A percentile compares a stretch with the other conserved stretches of the same genome.
These are phyloP conservation scores for Dacryopinax spathularia DNA, from an alignment of 768 basidiomycete genomes.

Conservation along the genomic window DNA sequence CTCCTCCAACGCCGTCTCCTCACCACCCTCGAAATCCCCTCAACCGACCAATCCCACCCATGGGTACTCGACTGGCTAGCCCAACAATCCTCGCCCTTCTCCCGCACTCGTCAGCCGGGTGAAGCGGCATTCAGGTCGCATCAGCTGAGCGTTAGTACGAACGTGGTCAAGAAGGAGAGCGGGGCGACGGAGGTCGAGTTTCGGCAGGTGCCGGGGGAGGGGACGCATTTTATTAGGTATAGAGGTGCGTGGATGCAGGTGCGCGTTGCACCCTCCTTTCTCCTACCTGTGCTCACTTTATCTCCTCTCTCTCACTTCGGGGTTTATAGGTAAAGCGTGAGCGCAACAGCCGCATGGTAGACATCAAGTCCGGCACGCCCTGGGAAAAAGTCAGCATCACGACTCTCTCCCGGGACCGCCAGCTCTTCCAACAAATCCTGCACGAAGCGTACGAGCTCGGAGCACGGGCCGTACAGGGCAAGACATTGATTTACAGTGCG, in stretches of 20 bases:
- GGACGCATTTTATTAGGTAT: constrained; percentile 85
- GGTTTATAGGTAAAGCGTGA: constrained; percentile 74
- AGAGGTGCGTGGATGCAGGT: constrained; percentile 93
- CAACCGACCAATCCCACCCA: constrained; percentile 85
- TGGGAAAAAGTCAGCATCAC: constrained; percentile 97
- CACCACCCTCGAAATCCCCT: constrained; percentile 89
- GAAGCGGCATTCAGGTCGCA: constrained; percentile 40
- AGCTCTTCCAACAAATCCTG: constrained; percentile 64
- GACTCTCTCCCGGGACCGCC: constrained; percentile 73
- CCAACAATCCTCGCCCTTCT: constrained; percentile 34
- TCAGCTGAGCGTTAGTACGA: constrained; percentile 90
- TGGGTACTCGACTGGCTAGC: constrained; percentile 99
- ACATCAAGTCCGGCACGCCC: constrained; percentile 77
- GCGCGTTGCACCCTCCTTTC: too few relatives aligned
- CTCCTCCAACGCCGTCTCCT: constrained; percentile 79
- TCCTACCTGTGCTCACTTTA: constrained; percentile 13
- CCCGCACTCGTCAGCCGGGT: constrained; percentile 35
- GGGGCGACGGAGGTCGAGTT: constrained; percentile 82
- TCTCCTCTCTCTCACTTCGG: background rate
- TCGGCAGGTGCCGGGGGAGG: constrained; percentile 90
- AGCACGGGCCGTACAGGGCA: constrained; percentile 74
- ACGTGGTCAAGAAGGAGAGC: constrained; percentile 71
- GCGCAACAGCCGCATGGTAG: constrained; percentile 83
- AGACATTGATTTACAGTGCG: constrained; percentile 88
- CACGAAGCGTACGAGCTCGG: constrained; percentile 83